Evolutionary conservation across 768 basidiomycete species (phyloP).

Genomic region (Glaciozyma antarctica): DNA sequence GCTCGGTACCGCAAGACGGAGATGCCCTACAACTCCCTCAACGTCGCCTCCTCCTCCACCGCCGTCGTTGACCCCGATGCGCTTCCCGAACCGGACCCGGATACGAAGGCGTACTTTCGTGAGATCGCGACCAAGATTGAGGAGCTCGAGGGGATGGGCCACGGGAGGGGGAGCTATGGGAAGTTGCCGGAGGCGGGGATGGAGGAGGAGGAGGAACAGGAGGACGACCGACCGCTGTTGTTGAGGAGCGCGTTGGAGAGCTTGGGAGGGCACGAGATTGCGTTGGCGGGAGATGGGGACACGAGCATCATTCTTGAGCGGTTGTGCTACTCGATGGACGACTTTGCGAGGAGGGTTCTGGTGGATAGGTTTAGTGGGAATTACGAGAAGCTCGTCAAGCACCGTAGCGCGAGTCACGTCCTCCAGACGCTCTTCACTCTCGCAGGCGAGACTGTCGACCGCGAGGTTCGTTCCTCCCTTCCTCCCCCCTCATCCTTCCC

Average conservation of each 20-base stretch:
- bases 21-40: slow-evolving; percentile 17
- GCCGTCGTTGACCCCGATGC: slow-evolving; percentile 20
- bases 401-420: slow-evolving; percentile 28
- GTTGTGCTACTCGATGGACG: slow-evolving; percentile 86
- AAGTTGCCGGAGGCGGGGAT: slow-evolving; percentile 22
- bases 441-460: slow-evolving; percentile 41
- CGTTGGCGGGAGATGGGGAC: slow-evolving; percentile 85
- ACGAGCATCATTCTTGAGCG: slow-evolving; percentile 83
- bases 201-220: slow-evolving; percentile 31
- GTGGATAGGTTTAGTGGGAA: slow-evolving; percentile 76
- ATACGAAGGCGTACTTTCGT: slow-evolving; percentile 36
- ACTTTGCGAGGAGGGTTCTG: slow-evolving; percentile 86
- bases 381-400: slow-evolving; percentile 47
- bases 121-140: slow-evolving; percentile 33
- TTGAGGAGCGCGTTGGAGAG: slow-evolving; percentile 73
- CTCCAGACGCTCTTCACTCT: slow-evolving; percentile 29
- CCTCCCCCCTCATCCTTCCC: background rate
- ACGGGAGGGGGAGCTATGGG: slow-evolving; percentile 16
- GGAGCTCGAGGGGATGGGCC: slow-evolving; percentile 29
- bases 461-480: slow-evolving; percentile 38
- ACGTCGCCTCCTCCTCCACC: background rate
- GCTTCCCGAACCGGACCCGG: slow-evolving; percentile 33
- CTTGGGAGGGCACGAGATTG: slow-evolving; percentile 77
- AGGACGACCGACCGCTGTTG: slow-evolving; percentile 52
- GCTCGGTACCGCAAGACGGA: slow-evolving; percentile 22